Evolutionary conservation across 1,284 basidiomycete species (phyloP).

Genomic region (Ceraceosorus guamensis): DNA sequence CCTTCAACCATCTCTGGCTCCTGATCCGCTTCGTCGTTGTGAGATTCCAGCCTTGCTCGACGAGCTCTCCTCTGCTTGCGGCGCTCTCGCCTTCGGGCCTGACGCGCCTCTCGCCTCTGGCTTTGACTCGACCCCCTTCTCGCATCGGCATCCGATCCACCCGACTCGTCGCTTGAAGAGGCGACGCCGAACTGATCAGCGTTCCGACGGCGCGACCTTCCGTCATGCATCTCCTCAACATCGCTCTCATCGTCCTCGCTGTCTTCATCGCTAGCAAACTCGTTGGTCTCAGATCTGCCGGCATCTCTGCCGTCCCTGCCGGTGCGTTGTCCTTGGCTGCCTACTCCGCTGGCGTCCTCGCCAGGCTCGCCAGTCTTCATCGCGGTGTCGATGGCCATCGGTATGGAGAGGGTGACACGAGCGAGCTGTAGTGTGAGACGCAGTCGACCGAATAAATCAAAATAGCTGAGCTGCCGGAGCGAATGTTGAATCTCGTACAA

Average conservation of each 20-base stretch:
- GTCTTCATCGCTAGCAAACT: constrained; percentile 2
- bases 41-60: background rate
- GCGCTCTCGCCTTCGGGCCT: background rate
- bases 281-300: background rate
- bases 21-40: constrained; percentile 8
- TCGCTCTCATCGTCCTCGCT: constrained; percentile 7
- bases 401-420: constrained; percentile 69
- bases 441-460: constrained; percentile 69
- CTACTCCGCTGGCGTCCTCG: constrained; percentile 18
- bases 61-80: background rate
- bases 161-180: background rate
- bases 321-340: constrained; percentile 7
- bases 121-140: background rate
- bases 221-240: constrained; percentile 9
- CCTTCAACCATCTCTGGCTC: constrained; percentile 13
- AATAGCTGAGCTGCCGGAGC: constrained; percentile 65
- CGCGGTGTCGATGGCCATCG: constrained; percentile 67
- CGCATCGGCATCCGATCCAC: background rate
- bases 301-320: background rate
- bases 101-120: background rate
- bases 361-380: constrained; percentile 48
- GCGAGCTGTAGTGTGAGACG: constrained; percentile 69
- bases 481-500: constrained; percentile 71
- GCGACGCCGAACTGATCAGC: constrained; percentile 2
- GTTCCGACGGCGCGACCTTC: background rate